Evolutionary conservation across 768 basidiomycete genomes (phyloP), one percentile per base, ranked within the genome.

Genomic region (Psilocybe cubensis): DNA sequence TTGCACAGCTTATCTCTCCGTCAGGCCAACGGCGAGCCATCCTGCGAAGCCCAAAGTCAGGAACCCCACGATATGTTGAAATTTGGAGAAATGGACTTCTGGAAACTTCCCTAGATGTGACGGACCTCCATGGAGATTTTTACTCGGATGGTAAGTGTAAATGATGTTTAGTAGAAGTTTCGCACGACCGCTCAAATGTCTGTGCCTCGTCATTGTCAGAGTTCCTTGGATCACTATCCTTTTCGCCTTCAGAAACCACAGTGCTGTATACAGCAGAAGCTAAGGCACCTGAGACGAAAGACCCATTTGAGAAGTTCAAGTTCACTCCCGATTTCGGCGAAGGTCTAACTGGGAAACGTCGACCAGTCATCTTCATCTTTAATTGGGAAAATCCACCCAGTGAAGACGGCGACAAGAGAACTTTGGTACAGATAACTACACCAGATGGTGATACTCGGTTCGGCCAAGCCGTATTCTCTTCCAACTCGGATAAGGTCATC

Each of bases 261-360:
- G 62, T 90, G 9, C 62, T 88, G 12, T 91, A 90, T 59, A 76
- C 78, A 3, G 89, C 88, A 2, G 89, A 90, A 63, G 76, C 70
- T 0, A 84, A 82, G 14, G 59, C 54, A 9, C 71, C 71, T 3
- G 53, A 65, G n/a, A 61, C 44, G 40, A 69, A 58, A 9, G 56
- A 70, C 12, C 72, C 74, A 2, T 78, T 72, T 54, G 66, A 69
- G 18, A 82, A 81, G 52, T 89, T 84, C 59, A 71, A 76, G 23
- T 91, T 80, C 66, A 72, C 64, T 1, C 87, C 88, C 4, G 75
- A 80, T 43, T 83, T 88, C 57, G 90, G 89, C 0, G 89, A 92
- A 69, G 78, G 79, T 4, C 66, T 87, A n/a, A 66, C 68, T 3
- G 80, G 79, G 3, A 84, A 80, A 65, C 80, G 77, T 56, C 70